These are phyloP conservation scores for Linnemannia schmuckeri DNA, from an alignment of 192 early-diverging fungal genomes.

Conservation along the genomic window DNA sequence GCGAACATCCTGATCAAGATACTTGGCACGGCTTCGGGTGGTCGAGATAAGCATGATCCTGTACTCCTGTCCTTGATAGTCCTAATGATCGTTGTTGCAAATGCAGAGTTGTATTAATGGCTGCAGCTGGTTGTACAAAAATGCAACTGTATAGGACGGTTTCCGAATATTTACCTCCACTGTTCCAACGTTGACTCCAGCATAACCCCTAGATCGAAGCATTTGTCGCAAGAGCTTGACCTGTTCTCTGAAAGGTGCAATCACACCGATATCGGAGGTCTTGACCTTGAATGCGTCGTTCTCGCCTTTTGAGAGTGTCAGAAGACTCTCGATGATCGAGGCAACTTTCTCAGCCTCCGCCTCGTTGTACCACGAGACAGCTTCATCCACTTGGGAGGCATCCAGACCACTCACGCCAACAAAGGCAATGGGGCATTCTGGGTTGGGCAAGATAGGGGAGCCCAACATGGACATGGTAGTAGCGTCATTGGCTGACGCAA, in stretches of 20 bases:
- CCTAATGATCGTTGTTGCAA: constrained; percentile 31
- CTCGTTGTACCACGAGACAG: constrained; percentile 66
- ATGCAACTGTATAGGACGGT: neutral
- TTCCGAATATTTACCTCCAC: constrained; percentile 31
- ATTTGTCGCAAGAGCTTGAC: constrained; percentile 60
- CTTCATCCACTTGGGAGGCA: constrained; percentile 44
- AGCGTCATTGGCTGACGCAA: constrained; percentile 46
- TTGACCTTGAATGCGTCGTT: constrained; percentile 33
- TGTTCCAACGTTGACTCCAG: constrained; percentile 53
- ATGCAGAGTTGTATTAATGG: neutral
- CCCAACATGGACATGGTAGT: constrained; percentile 56
- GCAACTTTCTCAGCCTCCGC: constrained; percentile 60
- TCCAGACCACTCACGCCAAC: constrained; percentile 65
- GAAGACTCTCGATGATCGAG: constrained; percentile 51
- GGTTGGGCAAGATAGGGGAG: constrained; percentile 55
- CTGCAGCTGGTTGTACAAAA: neutral
- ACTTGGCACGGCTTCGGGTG: constrained; percentile 53
- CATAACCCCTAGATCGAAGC: constrained; percentile 49
- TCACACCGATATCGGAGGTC: constrained; percentile 66
- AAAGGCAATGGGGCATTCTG: constrained; percentile 63
- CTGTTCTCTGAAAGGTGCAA: constrained; percentile 69
- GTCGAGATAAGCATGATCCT: constrained; percentile 63
- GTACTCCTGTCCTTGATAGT: constrained; percentile 70
- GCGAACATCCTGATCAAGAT: constrained; percentile 58
- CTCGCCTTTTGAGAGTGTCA: constrained; percentile 10